phyloP scores from a whole-genome alignment of 1,284 basidiomycete species.

The Sporisorium scitamineum region DNA sequence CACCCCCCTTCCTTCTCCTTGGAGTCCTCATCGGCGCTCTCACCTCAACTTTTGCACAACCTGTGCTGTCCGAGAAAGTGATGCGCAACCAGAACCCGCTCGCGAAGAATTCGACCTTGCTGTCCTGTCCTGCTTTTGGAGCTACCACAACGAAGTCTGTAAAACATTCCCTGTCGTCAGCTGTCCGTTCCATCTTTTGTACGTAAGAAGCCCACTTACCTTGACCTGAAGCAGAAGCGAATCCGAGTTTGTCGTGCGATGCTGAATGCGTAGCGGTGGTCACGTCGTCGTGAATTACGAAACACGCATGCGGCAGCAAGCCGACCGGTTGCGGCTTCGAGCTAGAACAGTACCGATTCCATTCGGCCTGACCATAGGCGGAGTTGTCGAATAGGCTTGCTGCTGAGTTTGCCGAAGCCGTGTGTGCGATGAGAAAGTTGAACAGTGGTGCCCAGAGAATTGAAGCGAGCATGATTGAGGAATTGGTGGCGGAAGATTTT shows the following conservation, averaged over 20 bases:
- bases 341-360: conserved; percentile 13
- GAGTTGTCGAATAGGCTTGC: conserved; percentile 20
- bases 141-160: conserved; percentile 31
- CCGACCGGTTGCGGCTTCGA: background rate
- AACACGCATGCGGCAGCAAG: conserved; percentile 21
- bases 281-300: conserved; percentile 26
- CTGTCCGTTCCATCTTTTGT: background rate
- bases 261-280: conserved; percentile 14
- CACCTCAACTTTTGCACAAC: conserved; percentile 15
- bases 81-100: conserved; percentile 25
- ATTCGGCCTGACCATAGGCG: conserved; percentile 20
- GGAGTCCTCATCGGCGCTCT: conserved; percentile 14
- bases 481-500: background rate
- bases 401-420: background rate
- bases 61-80: conserved; percentile 5
- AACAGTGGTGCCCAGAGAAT: background rate
- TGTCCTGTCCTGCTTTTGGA: conserved; percentile 8
- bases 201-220: conserved; percentile 13
- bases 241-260: conserved; percentile 15
- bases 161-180: background rate
- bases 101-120: conserved; percentile 26
- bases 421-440: conserved; percentile 1
- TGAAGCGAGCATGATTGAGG: background rate
- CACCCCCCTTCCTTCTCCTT: background rate
- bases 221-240: conserved; percentile 26